A percentile compares a stretch with the other conserved stretches of the same genome.
Evolutionary conservation across 2,329 filamentous ascomycete species (phyloP).

Genomic region (Geosmithia flava): DNA sequence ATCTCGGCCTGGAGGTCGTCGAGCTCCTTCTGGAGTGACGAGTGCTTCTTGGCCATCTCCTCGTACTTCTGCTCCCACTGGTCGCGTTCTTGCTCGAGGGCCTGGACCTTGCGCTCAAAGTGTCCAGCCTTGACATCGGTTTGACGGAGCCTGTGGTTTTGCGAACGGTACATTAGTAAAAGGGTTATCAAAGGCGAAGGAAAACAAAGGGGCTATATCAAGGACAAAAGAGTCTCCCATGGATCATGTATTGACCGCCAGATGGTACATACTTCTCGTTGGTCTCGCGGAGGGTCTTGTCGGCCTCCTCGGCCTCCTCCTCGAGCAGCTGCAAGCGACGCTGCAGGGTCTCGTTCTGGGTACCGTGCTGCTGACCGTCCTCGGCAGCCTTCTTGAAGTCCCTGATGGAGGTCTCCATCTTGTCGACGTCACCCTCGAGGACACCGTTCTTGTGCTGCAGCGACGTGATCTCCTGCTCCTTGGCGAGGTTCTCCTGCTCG

Average conservation of each 20-base stretch:
- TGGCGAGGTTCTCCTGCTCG: conserved; percentile 89
- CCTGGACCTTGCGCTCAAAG: conserved; percentile 98
- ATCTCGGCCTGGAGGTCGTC: conserved; percentile 86
- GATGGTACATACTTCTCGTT: conserved; percentile 80
- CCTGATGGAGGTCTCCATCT: conserved; percentile 73
- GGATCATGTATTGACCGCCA: not conserved
- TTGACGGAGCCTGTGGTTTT: conserved; percentile 68
- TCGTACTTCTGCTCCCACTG: conserved; percentile 98
- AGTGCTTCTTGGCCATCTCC: conserved; percentile 89
- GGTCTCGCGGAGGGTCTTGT: conserved; percentile 90
- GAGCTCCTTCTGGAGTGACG: conserved; percentile 73
- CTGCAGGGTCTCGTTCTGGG: conserved; percentile 84
- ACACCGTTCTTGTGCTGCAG: conserved; percentile 90
- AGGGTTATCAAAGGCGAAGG: too few species aligned
- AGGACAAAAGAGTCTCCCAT: too few species aligned
- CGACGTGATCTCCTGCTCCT: conserved; percentile 97
- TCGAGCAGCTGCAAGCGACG: conserved; percentile 91
- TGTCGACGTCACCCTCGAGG: conserved; percentile 84
- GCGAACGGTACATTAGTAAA: not conserved
- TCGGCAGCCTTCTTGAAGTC: conserved; percentile 79
- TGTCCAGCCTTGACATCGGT: conserved; percentile 99
- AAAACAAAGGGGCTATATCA: too few species aligned
- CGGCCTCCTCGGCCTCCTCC: conserved; percentile 93
- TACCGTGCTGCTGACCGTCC: conserved; percentile 70
- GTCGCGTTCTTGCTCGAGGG: conserved; percentile 81